Conservation (phyloP, 352 stramenopile genomes). For the Pelagophyceae sp. region DNA sequence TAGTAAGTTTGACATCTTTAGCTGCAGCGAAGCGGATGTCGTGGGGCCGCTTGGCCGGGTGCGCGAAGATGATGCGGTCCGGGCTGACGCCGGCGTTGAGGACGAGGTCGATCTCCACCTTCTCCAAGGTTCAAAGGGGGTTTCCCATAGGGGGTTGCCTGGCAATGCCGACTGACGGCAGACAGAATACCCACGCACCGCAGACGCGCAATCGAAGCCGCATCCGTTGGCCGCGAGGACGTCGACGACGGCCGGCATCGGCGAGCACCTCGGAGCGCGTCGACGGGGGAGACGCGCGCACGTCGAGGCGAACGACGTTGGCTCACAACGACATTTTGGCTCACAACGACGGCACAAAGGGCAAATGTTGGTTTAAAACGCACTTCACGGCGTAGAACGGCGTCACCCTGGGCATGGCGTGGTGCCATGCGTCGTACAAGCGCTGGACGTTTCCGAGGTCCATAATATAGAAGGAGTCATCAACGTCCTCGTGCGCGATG, state of each 20-base stretch:
- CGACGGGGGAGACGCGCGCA: no score
- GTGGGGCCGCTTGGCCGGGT: conserved; percentile 81
- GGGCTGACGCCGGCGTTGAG: conserved; percentile 41
- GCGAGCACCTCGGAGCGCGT: no score
- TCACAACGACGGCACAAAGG: no score
- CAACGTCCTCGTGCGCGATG: no score
- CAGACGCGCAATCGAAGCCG: conserved; percentile 83
- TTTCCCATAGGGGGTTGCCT: no score
- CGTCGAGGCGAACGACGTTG: no score
- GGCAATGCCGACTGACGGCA: no score
- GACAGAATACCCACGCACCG: no score
- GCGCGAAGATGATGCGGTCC: conserved; percentile 92
- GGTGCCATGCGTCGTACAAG: not conserved
- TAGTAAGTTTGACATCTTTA: conserved; percentile 72
- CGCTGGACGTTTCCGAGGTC: not conserved
- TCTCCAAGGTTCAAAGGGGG: no score
- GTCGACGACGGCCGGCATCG: conserved; percentile 62
- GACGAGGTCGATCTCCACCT: conserved; percentile 74
- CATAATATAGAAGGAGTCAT: not conserved
- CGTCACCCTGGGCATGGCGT: conserved; percentile 52
- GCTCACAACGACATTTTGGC: no score
- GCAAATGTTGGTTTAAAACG: conserved; percentile 53
- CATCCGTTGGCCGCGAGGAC: conserved; percentile 39
- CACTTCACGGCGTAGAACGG: conserved; percentile 94
- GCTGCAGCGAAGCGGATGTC: conserved; percentile 72